Base-by-base conservation (phyloP, 352 stramenopile genomes). In the Pilasporangium apinafurcum region DNA sequence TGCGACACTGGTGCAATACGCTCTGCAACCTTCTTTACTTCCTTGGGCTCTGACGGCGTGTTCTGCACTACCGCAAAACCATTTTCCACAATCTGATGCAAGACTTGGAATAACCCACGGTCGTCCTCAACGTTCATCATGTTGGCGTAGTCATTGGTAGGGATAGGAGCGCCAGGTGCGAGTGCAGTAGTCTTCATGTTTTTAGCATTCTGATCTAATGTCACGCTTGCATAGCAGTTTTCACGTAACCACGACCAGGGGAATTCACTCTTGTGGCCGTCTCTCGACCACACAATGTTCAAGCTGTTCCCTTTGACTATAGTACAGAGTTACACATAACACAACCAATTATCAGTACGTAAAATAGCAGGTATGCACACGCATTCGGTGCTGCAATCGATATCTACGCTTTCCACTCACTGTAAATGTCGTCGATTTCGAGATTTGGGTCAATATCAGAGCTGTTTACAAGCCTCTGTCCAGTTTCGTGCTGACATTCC, bases 1-100 rank as follows among this genome's bases (percentile, higher is more conserved):
- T 92, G 80, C 3, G 82, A 94, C 8, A 94, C 57, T 6, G 79
- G 77, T 2, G 82, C 68, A 35, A 94, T 86, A 7, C 74, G 77
- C 46, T 94, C 72, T 5, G 82, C 82, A 24, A 94, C 56, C 7
- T 48, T 68, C 56, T 89, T 88, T 38, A 94, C 82, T 39, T 80
- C 49, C 1, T 68, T 51, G 10, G 50, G 40, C 14, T 66, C 59
- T 2, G 59, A 75, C 8, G 82, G 82, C 8, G 80, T 89, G 46
- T 91, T 83, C 37, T 65, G 59, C 35, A 94, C 82, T 22, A 94
- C 71, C 1, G 66, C 70, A 26, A 90, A 67, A 0, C 82, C 82
- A 20, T 86, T 46, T 25, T 88, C 75, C 5, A 87, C 56, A 20
- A 93, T 60, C 30, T 83, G 69, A 32, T 80, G 65, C 40, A 91